Evolutionary conservation across 1,284 basidiomycete genomes (phyloP), one percentile per base, ranked within the genome.

Genomic region (Chalciporus sp.): DNA sequence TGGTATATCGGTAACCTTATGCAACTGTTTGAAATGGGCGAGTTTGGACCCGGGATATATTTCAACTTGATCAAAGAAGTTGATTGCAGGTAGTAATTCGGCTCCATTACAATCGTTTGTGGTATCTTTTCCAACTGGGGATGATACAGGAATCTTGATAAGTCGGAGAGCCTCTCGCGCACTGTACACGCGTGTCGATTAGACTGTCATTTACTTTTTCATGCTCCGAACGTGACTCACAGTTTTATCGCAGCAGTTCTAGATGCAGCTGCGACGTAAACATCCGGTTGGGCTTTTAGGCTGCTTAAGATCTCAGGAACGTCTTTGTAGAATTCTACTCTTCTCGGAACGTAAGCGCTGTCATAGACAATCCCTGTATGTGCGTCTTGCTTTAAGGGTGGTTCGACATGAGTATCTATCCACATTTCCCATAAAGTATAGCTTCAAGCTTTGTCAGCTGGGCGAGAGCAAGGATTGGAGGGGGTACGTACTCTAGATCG

Each of bases 31-130:
- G 75, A 95, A 95, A 65, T 95, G 94, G 7, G 77, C 77, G 17
- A 92, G 72, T 71, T 95, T 94, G 14, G 90, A 91, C n/a, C 86
- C 88, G 9, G 92, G 91, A 63, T 93, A 95, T 68, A 95, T 94
- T 67, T 95, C 91, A 55, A 86, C 71, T 58, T 90, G 82, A 64
- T 92, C 83, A 66, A 96, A 94, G 61, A 88, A 89, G 12, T 80
- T 73, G 52, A 85, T 78, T 0, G 91, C 88, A 29, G 67, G 51
- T 1, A 54, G 47, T 9, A 53, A 53, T 16, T 66, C 28, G 16
- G 23, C 47, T 23, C 43, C 39, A 44, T 51, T 53, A 16, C 44
- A 20, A 2, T 74, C 70, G 10, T 77, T 73, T 9, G 76, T 70
- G n/a, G 67, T 61, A 23, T 65, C 68, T 70, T 43, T 65, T 61